Base-by-base conservation (phyloP, 2,329 filamentous ascomycete genomes). In the Phyllosticta paracitricarpa region DNA sequence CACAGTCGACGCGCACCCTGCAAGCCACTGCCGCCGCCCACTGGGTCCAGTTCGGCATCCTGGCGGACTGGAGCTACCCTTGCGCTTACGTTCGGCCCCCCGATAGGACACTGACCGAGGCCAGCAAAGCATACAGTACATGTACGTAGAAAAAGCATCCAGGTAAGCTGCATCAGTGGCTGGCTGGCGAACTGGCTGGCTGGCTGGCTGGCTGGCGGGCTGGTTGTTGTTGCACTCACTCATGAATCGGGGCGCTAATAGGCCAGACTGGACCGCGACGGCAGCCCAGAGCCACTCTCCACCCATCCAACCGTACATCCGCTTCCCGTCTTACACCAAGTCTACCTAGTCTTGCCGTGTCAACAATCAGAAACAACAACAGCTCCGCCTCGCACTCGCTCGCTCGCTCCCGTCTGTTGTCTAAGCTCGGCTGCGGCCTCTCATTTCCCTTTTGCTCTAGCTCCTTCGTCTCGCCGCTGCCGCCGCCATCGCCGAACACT, bases 311-410 rank as follows among this genome's bases (percentile, higher is more conserved):
- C 30, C 30, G 6, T 7, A 33, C 30, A 17, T 40, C 33, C 33
- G 14, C 33, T 40, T 12, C 33, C 33, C 4, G 33, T 8, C 26
- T 8, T 28, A 7, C 28, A 6, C 28, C 9, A 30, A 6, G 4
- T 7, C 28, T 30, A 30, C 28, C 6, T 30, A 30, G 28, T 40
- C 33, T 40, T 9, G 33, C 33, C 33, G 33, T 17, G 33, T 40
- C 33, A 40, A 40, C 33, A 40, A 40, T 40, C 33, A 40, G 33
- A 40, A 40, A 40, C 33, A 40, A 59, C 58, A 59, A 40, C 58
- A 59, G 58, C 58, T 59, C 55, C 58, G 58, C 58, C 52, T 55
- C 57, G 1, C 52, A 51, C 57, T 35, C 52, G 33, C 58, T 52
- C 58, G 24, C 58, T 59, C 58, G 17, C 19, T 55, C 26, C 17